Base-by-base conservation (phyloP, 805 yeast genomes). In the Saccharomycopsis capsularis region DNA sequence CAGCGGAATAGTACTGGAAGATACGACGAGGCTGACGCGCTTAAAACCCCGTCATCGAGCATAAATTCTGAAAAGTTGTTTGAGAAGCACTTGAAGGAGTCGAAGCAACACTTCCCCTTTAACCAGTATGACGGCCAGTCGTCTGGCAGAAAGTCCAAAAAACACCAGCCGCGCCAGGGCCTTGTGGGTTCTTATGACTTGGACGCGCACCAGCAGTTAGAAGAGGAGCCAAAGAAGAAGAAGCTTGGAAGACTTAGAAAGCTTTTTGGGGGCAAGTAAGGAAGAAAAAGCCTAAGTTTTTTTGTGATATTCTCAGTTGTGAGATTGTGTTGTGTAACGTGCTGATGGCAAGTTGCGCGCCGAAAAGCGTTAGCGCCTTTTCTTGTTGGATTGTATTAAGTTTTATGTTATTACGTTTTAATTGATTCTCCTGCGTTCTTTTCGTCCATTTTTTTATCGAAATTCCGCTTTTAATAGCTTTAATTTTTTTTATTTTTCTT, bases 1-100 rank as follows among this genome's bases (percentile, higher is more conserved):
- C 15, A n/a, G 5, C n/a, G 16, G 9, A 13, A 5, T n/a, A n/a
- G 5, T 16, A 23, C 11, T 36, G 32, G 21, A 4, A 35, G 19
- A 16, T 34, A 13, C 13, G 44, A 39, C 19, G 55, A 52, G 21
- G 45, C 47, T 3, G 55, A 52, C 22, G 44, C 39, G 13, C 44
- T 52, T 40, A 49, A 41, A 29, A 52, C 55, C 5, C 55, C 55
- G 1, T 21, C 34, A 3, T 43, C 52, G 3, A 52, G 54, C 19
- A 52, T 52, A 21, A 52, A 52, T 21, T 52, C 55, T 5, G 55
- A 52, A 30, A 38, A 50, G n/a, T 40, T 52, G 23, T 52, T 52
- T 39, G 53, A 52, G 25, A 39, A 49, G 22, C 55, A 52, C 38
- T 52, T 52, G 43, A 44, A 44, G 9, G 55, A 52, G 36, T 47